Evolutionary conservation across 129 eudicot genomes (phyloP), one percentile per base, ranked within the genome.

Genomic region (Rutidosis leptorrhynchoides): DNA sequence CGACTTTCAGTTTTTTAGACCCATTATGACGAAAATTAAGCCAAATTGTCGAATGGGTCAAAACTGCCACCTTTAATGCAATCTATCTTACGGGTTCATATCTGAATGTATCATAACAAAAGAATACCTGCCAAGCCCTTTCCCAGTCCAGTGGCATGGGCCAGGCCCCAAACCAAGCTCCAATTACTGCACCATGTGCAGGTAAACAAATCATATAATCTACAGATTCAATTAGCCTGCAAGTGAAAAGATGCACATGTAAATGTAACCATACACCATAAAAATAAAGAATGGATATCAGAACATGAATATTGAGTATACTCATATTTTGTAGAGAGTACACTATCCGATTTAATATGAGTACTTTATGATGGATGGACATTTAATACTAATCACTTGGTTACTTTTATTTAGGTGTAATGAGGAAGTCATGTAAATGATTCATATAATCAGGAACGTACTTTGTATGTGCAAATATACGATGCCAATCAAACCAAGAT

Each of bases 71-170:
- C 28, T 53, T 24, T 9, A 25, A 45, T n/a, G 23, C 25, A 27
- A 45, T n/a, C 35, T n/a, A 23, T 51, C 28, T 11, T 51, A 32
- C 12, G 46, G 26, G 56, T 61, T 24, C 40, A 37, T 1, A 27
- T 52, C 29, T 74, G 10, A 62, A 40, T 46, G 14, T 23, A 51
- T 5, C 16, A 52, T 23, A 12, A 59, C 6, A 48, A 56, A 66
- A 40, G 16, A 23, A 16, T 73, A 88, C 99, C 99, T 94, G 99
- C 99, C 97, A 94, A 12, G 81, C 72, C 70, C 99, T 86, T 84
- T 94, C 99, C 99, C 97, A 94, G 73, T 90, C 97, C 74, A 90
- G 95, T 29, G 97, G 97, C 97, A 90, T 90, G 9, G 95, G 95
- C 97, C 97, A 90, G 45, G 97, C 93, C 72, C 97, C 97, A 70